Conservation (phyloP, 2,329 filamentous ascomycete genomes). For the Stagonosporopsis vannaccii region DNA sequence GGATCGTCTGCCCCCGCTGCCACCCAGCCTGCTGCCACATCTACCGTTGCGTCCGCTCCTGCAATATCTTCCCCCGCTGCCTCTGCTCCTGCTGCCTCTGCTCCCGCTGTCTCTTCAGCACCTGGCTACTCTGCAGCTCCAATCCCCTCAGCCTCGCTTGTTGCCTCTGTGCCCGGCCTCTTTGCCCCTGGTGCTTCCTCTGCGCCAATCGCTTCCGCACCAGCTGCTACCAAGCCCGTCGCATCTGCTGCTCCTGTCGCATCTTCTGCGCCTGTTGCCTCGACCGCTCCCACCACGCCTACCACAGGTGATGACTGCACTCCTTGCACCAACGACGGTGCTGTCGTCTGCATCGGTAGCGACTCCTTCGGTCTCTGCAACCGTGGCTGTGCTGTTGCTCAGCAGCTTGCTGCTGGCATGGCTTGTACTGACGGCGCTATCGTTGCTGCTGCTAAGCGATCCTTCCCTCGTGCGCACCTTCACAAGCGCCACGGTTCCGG, state of each 20-base stretch:
- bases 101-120: conserved; percentile 9
- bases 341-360: conserved; percentile 54
- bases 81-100: conserved; percentile 1
- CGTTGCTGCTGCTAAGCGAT: conserved; percentile 28
- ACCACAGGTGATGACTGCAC: conserved; percentile 28
- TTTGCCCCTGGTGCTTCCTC: conserved; percentile 42
- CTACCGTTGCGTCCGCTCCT: conserved; percentile 7
- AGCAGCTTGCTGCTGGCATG: conserved; percentile 53
- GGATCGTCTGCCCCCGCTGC: conserved; percentile 12
- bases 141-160: conserved; percentile 14
- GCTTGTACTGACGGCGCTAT: conserved; percentile 48
- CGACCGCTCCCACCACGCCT: conserved; percentile 11
- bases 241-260: conserved; percentile 19
- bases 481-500: conserved; percentile 39
- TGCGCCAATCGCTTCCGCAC: conserved; percentile 21
- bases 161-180: conserved; percentile 16
- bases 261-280: conserved; percentile 19
- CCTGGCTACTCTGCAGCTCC: conserved; percentile 13
- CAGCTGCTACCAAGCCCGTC: neutral
- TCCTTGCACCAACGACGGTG: conserved; percentile 52
- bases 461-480: conserved; percentile 38
- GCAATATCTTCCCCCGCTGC: neutral
- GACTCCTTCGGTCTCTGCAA: conserved; percentile 56
- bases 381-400: conserved; percentile 51
- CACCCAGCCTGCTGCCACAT: conserved; percentile 11